Percentiles rank a stretch among this genome's conserved stretches.
Conservation (phyloP, 116 monocot species). For the Phalaenopsis hybrid region DNA sequence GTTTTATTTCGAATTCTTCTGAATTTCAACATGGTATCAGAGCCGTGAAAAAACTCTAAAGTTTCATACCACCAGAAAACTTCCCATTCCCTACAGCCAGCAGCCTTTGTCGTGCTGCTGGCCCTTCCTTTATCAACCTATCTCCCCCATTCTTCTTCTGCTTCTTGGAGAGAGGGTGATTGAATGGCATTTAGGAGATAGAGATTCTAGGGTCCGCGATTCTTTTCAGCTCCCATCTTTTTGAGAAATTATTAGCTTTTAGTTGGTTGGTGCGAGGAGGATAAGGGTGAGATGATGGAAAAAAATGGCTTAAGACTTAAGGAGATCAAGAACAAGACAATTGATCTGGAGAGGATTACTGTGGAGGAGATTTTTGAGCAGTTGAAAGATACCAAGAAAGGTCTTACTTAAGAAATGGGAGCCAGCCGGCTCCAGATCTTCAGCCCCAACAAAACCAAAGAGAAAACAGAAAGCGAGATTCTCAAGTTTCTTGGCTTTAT, state of each 20-base stretch:
- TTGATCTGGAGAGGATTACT: constrained; percentile 71
- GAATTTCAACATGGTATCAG: too few species aligned
- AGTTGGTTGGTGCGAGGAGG: not conserved
- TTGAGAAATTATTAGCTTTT: not conserved
- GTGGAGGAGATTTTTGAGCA: constrained; percentile 89
- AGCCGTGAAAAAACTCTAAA: too few species aligned
- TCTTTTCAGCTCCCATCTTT: not conserved
- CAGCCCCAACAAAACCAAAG: constrained; percentile 95
- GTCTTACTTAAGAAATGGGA: constrained; percentile 64
- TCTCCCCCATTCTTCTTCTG: not conserved
- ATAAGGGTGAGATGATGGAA: not conserved
- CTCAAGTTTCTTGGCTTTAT: constrained; percentile 44
- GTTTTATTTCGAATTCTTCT: too few species aligned
- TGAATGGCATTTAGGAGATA: not conserved
- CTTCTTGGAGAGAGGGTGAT: not conserved
- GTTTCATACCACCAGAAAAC: too few species aligned
- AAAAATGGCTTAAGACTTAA: constrained; percentile 18
- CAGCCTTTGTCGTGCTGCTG: too few species aligned
- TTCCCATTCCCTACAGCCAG: too few species aligned
- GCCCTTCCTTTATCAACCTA: not conserved
- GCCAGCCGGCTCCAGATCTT: constrained; percentile 63
- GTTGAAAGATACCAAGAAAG: constrained; percentile 83
- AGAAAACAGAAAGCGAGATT: constrained; percentile 85
- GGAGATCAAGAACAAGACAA: constrained; percentile 44
- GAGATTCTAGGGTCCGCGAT: not conserved